These are phyloP conservation scores for Pisolithus tinctorius DNA, from an alignment of 768 basidiomycete genomes.

Conservation along the genomic window DNA sequence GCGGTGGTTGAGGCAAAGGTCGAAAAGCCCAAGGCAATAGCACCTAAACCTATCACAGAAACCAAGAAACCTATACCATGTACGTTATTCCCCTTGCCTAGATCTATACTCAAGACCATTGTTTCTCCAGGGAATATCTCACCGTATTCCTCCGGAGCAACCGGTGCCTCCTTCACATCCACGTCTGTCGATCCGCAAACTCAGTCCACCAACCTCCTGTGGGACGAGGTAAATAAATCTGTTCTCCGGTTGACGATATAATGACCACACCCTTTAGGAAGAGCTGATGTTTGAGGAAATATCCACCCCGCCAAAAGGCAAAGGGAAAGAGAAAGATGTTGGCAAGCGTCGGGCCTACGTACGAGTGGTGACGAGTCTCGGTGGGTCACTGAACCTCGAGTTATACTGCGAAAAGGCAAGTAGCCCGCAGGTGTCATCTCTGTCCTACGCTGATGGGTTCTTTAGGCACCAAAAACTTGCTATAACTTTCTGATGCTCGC, in stretches of 20 bases:
- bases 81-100: slow-evolving; percentile 26
- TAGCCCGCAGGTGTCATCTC: neutral
- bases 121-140: slow-evolving; percentile 69
- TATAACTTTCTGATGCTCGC: slow-evolving; percentile 98
- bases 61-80: slow-evolving; percentile 61
- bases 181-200: slow-evolving; percentile 81
- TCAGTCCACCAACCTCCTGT: slow-evolving; percentile 67
- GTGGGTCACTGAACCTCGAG: slow-evolving; percentile 81
- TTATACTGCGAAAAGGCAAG: slow-evolving; percentile 82
- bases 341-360: slow-evolving; percentile 91
- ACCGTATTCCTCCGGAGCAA: slow-evolving; percentile 84
- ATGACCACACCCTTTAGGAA: slow-evolving; percentile 42
- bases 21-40: slow-evolving; percentile 20
- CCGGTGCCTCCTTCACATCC: slow-evolving; percentile 91
- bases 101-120: neutral
- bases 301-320: slow-evolving; percentile 69
- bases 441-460: neutral
- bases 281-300: slow-evolving; percentile 98
- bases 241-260: neutral
- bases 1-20: slow-evolving; percentile 28
- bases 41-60: slow-evolving; percentile 30
- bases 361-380: slow-evolving; percentile 89
- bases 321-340: slow-evolving; percentile 90
- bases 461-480: slow-evolving; percentile 92
- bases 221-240: slow-evolving; percentile 66